A percentile compares a stretch with the other conserved stretches of the same genome.
phyloP scores from a whole-genome alignment of 179 eudicot genomes.

The Corrigiola litoralis region DNA sequence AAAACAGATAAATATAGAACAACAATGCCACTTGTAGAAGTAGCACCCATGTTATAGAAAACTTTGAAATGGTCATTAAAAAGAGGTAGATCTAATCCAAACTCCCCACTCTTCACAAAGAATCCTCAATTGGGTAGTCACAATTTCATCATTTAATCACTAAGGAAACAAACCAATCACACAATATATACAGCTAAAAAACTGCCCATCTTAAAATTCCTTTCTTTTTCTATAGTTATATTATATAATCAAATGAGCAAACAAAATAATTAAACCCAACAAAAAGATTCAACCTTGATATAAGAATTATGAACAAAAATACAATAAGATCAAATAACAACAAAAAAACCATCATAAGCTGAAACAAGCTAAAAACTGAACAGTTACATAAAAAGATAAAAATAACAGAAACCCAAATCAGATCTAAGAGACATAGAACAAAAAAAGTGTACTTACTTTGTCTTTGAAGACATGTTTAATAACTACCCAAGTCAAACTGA shows the following conservation, averaged over 20 bases:
- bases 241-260: background rate
- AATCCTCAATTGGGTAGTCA: conserved; percentile 13
- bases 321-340: conserved; percentile 12
- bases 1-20: background rate
- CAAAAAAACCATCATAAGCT: background rate
- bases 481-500: conserved; percentile 17
- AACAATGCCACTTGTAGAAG: conserved; percentile 14
- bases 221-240: background rate
- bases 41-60: conserved; percentile 22
- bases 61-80: conserved; percentile 15
- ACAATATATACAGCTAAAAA: conserved; percentile 8
- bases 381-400: background rate
- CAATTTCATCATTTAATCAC: conserved; percentile 5
- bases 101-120: conserved; percentile 5
- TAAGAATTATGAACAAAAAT: background rate
- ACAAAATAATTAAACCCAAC: conserved; percentile 5
- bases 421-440: conserved; percentile 24
- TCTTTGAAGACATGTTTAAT: conserved; percentile 47
- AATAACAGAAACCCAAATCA: conserved; percentile 23
- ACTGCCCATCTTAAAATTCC: conserved; percentile 15
- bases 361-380: background rate
- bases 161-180: background rate
- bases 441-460: conserved; percentile 41
- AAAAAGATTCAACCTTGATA: background rate
- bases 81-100: conserved; percentile 29